Conservation (phyloP, 352 stramenopile species). For the Pilasporangium apinafurcum region DNA sequence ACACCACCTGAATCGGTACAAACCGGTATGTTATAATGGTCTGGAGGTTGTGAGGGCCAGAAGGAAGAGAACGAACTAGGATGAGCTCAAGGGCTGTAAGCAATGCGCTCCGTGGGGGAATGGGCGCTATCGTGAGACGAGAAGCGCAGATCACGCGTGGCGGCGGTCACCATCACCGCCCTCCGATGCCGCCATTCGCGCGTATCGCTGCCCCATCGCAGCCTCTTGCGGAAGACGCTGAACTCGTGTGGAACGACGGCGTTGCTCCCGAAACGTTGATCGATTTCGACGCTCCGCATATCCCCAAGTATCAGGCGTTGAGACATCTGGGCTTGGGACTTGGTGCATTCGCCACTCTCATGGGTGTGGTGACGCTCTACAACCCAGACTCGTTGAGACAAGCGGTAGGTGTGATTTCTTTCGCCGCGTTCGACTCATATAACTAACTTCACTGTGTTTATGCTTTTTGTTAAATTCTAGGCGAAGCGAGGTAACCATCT, state of each 20-base stretch:
- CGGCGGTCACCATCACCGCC: constrained; percentile 43
- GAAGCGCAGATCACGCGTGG: constrained; percentile 40
- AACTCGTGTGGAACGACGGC: constrained; percentile 86
- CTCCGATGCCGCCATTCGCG: constrained; percentile 73
- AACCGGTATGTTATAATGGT: too few relatives aligned
- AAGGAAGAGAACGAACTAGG: too few relatives aligned
- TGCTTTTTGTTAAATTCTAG: constrained; percentile 10
- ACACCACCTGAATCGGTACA: too few relatives aligned
- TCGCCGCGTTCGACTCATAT: neutral
- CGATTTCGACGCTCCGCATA: constrained; percentile 84
- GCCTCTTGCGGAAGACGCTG: constrained; percentile 67
- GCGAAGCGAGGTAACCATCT: constrained; percentile 71
- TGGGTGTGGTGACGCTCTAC: constrained; percentile 76
- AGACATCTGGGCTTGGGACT: constrained; percentile 57
- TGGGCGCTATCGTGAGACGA: constrained; percentile 49
- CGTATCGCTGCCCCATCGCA: constrained; percentile 55
- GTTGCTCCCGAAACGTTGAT: constrained; percentile 84
- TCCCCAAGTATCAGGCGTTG: constrained; percentile 70
- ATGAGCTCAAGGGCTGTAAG: constrained; percentile 68
- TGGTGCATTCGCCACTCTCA: constrained; percentile 53
- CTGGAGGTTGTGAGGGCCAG: too few relatives aligned
- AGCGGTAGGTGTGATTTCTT: constrained; percentile 37
- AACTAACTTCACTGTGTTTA: neutral
- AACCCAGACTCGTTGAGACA: constrained; percentile 77
- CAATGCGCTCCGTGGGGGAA: constrained; percentile 48